These are phyloP conservation scores for Cladosporium halotolerans DNA, from an alignment of 2,329 filamentous ascomycete species.

Conservation along the genomic window DNA sequence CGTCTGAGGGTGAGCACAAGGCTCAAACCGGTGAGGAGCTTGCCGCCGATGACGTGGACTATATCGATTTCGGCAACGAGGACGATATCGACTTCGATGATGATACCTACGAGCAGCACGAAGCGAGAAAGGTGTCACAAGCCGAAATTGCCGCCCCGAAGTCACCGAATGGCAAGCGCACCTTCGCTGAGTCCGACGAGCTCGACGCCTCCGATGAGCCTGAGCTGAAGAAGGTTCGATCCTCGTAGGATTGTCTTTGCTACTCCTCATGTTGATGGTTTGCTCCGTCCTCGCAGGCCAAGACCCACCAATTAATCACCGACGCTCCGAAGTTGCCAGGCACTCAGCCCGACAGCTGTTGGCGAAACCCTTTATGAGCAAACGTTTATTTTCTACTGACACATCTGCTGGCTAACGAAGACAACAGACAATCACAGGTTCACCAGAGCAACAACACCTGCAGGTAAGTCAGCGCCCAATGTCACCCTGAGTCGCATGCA, in stretches of 20 bases:
- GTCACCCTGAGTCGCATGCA: not conserved
- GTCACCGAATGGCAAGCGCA: constrained; percentile 28
- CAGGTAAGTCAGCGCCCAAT: not conserved
- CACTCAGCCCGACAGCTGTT: not conserved
- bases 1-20: too few species aligned
- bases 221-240: constrained; percentile 19
- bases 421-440: not conserved
- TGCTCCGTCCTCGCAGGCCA: not conserved
- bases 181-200: constrained; percentile 24
- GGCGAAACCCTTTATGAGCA: not conserved
- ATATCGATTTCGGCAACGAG: constrained; percentile 10
- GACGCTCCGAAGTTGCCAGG: not conserved
- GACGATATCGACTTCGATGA: constrained; percentile 27
- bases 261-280: too few species aligned
- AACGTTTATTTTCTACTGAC: not conserved
- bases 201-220: constrained; percentile 21
- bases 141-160: constrained; percentile 11
- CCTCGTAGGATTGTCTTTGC: not conserved
- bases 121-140: constrained; percentile 14
- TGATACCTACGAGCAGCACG: constrained; percentile 18
- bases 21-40: not conserved
- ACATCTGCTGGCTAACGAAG: not conserved
- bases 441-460: not conserved
- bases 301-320: not conserved
- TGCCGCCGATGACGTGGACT: not conserved